Base-by-base conservation (phyloP, 75 land plant species). In the Sequoiadendron giganteum region DNA sequence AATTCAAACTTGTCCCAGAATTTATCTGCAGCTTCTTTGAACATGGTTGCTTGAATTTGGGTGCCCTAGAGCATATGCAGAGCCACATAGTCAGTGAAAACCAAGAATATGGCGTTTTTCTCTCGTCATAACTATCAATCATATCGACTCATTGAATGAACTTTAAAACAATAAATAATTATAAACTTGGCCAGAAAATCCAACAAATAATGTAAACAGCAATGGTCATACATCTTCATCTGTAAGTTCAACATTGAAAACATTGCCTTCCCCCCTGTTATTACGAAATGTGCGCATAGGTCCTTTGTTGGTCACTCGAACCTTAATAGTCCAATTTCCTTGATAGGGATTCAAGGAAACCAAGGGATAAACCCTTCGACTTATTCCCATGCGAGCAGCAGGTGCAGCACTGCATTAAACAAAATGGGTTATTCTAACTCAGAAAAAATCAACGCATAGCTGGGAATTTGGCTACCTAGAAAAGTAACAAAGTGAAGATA, bases 1-100 rank as follows among this genome's bases (percentile, higher is more conserved):
- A 97, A 18, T 81, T 95, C 93, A 88, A 98, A 94, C 88, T 92
- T 95, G 14, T 91, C 89, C 88, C 86, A 95, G 88, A 98, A 97
- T 87, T 95, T 97, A 32, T 89, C 94, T 43, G 99, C 99, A 85
- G 99, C 96, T 65, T 95, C 97, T 83, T 94, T 95, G 73, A 98
- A 98, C 99, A 98, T 98, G 28, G 99, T 95, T 21, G 99, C 99
- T 87, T 94, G 99, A 72, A 98, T 98, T 89, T 98, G 97, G 10
- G 99, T 98, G 42, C 99, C 99, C 99, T 98, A 93, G 47, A 90
- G 25, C 39, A 75, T 21, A 52, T 34, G 39, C 43, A 89, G 40
- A 38, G 86, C 16, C 3, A 86, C 25, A 82, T 3, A 25, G 28
- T 85, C 77, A 86, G 75, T 88, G n/a, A 0, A 72, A 40, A 73